These are phyloP conservation scores for Umbelopsis sp. DNA, from an alignment of 192 early-diverging fungal species.

Conservation along the genomic window DNA sequence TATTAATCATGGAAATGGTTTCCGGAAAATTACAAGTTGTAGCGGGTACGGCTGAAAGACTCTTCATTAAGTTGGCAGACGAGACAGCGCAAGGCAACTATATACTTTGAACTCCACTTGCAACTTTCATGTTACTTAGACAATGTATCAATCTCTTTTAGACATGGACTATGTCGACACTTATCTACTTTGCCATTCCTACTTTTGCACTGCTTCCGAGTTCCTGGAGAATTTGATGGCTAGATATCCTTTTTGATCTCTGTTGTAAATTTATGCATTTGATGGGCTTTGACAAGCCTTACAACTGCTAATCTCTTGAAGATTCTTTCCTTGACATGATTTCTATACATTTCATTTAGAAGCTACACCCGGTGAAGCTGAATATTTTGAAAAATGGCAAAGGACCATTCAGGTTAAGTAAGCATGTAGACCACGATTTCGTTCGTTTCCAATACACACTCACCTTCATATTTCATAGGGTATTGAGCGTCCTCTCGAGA, in stretches of 20 bases:
- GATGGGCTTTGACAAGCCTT: background rate
- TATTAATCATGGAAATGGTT: conserved; percentile 61
- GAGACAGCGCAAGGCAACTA: conserved; percentile 61
- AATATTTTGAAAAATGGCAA: conserved; percentile 52
- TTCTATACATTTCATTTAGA: conserved; percentile 51
- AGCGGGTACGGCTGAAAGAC: conserved; percentile 63
- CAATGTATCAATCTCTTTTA: conserved; percentile 22
- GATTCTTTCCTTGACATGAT: background rate
- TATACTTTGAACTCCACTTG: background rate
- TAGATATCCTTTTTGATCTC: conserved; percentile 29
- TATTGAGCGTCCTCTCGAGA: conserved; percentile 59
- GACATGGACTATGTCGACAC: conserved; percentile 71
- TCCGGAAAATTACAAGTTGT: conserved; percentile 57
- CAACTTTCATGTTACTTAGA: background rate
- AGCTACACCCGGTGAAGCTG: conserved; percentile 40
- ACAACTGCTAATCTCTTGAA: background rate
- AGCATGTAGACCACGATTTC: background rate
- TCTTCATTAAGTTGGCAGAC: conserved; percentile 64
- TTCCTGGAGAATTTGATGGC: conserved; percentile 60
- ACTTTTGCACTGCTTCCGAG: conserved; percentile 60
- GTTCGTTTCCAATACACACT: background rate
- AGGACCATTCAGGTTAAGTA: conserved; percentile 58
- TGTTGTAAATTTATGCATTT: background rate
- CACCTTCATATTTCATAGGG: conserved; percentile 38
- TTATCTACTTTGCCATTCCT: conserved; percentile 60